Evolutionary conservation across 1,139 yeast species (phyloP).

Genomic region (Pichia norvegensis): DNA sequence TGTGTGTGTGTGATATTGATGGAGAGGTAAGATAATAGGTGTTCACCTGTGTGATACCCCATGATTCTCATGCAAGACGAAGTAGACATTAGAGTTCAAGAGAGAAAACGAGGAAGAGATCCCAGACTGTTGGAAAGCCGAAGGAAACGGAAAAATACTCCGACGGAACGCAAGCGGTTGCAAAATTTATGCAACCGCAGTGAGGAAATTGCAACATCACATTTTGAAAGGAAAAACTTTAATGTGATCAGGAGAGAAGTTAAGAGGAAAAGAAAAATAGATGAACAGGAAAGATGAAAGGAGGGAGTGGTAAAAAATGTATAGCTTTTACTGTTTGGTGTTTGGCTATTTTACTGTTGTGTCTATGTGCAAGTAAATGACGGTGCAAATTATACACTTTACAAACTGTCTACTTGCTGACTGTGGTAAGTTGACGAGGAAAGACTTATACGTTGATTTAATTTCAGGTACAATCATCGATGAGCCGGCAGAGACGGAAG

Average conservation of each 20-base stretch:
- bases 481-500: slow-evolving; percentile 12
- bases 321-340: too few species aligned
- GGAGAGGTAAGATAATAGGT: too few species aligned
- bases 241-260: neutral
- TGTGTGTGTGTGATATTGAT: too few species aligned
- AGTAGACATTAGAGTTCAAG: too few species aligned
- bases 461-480: slow-evolving; percentile 38
- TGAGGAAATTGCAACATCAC: neutral
- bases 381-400: slow-evolving; percentile 23
- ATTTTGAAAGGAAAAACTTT: too few species aligned
- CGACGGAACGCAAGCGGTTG: too few species aligned
- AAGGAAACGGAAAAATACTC: too few species aligned
- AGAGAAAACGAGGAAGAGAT: neutral
- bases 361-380: neutral
- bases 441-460: slow-evolving; percentile 43
- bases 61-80: too few species aligned
- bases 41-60: too few species aligned
- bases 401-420: slow-evolving; percentile 49
- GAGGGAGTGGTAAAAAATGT: too few species aligned
- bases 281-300: too few species aligned
- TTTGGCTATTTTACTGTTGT: neutral
- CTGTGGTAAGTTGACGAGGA: slow-evolving; percentile 36
- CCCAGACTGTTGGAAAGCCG: slow-evolving; percentile 7
- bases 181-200: neutral
- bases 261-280: neutral